Base-by-base conservation (phyloP, 352 stramenopile genomes). In the Pythium coloratum region DNA sequence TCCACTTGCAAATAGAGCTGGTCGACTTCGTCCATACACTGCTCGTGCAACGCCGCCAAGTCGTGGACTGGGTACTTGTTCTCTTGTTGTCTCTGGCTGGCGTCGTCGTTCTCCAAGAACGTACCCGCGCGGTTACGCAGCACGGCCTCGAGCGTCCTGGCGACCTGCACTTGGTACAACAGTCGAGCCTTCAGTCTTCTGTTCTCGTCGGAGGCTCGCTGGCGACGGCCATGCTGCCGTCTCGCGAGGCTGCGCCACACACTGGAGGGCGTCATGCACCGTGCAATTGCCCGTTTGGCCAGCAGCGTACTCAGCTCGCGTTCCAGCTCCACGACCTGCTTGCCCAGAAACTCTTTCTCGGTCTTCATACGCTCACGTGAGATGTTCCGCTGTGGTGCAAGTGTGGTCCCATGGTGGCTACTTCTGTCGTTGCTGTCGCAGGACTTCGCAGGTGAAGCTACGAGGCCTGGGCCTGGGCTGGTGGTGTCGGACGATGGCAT, bases 21-120 rank as follows among this genome's bases (percentile, higher is more conserved):
- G 54, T 69, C 62, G 28, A 69, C 59, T 54, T 69, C 55, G 20
- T 69, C 62, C 62, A 69, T 59, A 16, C 62, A 59, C 44, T 20
- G 54, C 0, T 57, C 46, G 36, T 69, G 62, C 9, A 69, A 53
- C 34, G 38, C 24, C 28, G 54, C 55, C n/a, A 69, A 6, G n/a
- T 69, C 28, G 16, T 69, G 10, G 7, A 69, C 32, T 33, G 62
- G 54, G 44, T 57, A 69, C 49, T 30, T 18, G 14, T 20, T n/a
- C n/a, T n/a, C n/a, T n/a, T n/a, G n/a, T n/a, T n/a, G n/a, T n/a
- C n/a, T n/a, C n/a, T n/a, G n/a, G n/a, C n/a, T n/a, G n/a, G 33
- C 30, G 9, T 53, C n/a, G 33, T 38, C 6, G n/a, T 50, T 51
- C 10, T 63, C 62, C 2, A 69, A 33, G 33, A 63, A 69, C 26